Base-by-base conservation (phyloP, 192 early-diverging fungal genomes). In the Rhizophagus clarus region DNA sequence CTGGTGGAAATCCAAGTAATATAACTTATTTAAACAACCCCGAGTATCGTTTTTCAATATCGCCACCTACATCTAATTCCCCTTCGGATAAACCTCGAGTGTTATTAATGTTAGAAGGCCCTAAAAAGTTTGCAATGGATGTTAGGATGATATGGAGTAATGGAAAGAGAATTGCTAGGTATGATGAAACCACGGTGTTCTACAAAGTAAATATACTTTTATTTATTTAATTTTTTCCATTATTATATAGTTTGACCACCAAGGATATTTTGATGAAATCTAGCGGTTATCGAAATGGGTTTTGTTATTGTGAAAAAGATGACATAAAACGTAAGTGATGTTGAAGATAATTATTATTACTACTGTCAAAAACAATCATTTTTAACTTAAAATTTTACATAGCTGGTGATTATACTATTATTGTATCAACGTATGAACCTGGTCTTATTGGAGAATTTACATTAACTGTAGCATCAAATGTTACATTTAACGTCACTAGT, bases 371-470 rank as follows among this genome's bases (percentile, higher is more conserved):
- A 67, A 17, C 3, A 3, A 31, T 29, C 40, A 15, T 17, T 31
- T 12, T 40, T 61, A 61, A 77, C 15, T 14, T 24, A 31, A 67
- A 32, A 32, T 67, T 32, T 67, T 29, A 64, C 62, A 42, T 84
- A 92, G 92, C 87, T 62, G 91, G 92, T n/a, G 88, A 91, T 51
- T 95, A 95, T 88, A 94, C 93, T 17, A 82, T 95, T 0, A 87
- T 96, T 9, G 90, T 87, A 1, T 96, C 94, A 75, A 94, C 95
- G 1, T 95, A 90, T 84, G 90, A 95, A 79, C 89, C 94, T 2
- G 88, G 88, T 2, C 83, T 90, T 78, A 82, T 91, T 71, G 94
- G 92, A 56, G 85, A 88, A 49, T 96, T 91, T 82, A 87, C 88
- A 68, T 83, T 96, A 22, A 89, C 91, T 5, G 83, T 94, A 17